Conservation (phyloP, 768 basidiomycete species). For the Mycena capillaripes region DNA sequence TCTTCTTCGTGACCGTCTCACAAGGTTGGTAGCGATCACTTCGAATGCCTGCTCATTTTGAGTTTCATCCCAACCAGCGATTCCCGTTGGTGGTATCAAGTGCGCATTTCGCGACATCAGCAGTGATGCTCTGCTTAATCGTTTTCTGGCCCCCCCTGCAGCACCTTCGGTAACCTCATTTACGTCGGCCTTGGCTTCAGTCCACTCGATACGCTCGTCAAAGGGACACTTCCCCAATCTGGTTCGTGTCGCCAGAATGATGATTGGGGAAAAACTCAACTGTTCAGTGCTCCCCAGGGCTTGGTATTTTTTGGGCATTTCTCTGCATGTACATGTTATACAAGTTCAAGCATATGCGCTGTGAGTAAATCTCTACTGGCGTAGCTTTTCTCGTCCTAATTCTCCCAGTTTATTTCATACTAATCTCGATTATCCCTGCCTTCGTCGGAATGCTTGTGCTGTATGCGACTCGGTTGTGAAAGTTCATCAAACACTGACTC, state of each 20-base stretch:
- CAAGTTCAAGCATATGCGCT: conserved; percentile 7
- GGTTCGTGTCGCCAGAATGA: background rate
- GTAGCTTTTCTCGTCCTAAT: background rate
- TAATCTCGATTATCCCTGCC: background rate
- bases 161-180: conserved; percentile 7
- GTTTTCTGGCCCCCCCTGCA: background rate
- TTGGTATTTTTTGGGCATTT: background rate
- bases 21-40: background rate
- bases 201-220: conserved; percentile 3
- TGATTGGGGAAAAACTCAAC: background rate
- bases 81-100: background rate
- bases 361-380: background rate
- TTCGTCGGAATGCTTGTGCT: conserved; percentile 11
- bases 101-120: background rate
- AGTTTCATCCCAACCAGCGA: background rate
- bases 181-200: conserved; percentile 9
- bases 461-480: background rate
- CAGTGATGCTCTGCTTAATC: background rate
- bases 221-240: conserved; percentile 4
- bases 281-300: background rate
- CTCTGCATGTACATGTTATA: background rate
- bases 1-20: conserved; percentile 6
- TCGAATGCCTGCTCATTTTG: too few relatives aligned
- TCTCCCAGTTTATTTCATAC: background rate
- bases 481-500: background rate